A percentile compares a stretch with the other conserved stretches of the same genome.
These are phyloP conservation scores for Flaveria floridana DNA, from an alignment of 140 eudicot species.

Conservation along the genomic window DNA sequence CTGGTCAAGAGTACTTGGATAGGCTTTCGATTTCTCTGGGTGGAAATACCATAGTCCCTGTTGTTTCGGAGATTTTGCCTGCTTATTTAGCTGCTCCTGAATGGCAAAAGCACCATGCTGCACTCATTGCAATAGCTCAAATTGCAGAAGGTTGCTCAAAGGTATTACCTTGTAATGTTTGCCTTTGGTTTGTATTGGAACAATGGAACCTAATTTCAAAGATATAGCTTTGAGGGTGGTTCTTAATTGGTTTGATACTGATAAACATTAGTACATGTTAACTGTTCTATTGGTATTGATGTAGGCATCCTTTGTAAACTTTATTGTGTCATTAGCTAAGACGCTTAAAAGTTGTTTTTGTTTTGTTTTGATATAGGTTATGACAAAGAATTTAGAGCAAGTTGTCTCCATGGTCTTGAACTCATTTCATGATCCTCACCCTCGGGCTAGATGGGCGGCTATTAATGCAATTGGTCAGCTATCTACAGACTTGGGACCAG, in stretches of 20 bases:
- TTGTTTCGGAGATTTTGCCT: slow-evolving; percentile 57
- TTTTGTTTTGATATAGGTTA: slow-evolving; percentile 40
- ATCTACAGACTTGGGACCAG: slow-evolving; percentile 73
- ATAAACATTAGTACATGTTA: background rate
- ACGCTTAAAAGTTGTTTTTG: background rate
- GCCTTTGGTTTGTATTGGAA: background rate
- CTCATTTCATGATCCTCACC: slow-evolving; percentile 65
- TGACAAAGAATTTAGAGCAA: slow-evolving; percentile 66
- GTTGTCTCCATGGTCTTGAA: slow-evolving; percentile 61
- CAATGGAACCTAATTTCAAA: too few relatives aligned
- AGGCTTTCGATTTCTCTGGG: slow-evolving; percentile 62
- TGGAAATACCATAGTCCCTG: slow-evolving; percentile 65
- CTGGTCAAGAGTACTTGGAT: slow-evolving; percentile 65
- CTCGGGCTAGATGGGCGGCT: slow-evolving; percentile 79
- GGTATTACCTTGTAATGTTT: slow-evolving; percentile 34
- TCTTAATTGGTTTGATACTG: too few relatives aligned
- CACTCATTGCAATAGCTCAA: slow-evolving; percentile 69
- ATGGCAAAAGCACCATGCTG: slow-evolving; percentile 74
- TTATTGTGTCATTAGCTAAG: background rate
- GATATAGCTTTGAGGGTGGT: too few relatives aligned
- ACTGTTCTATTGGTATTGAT: background rate
- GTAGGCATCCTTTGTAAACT: background rate
- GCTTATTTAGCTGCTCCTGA: slow-evolving; percentile 58
- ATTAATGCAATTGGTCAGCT: slow-evolving; percentile 73
- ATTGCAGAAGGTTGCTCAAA: slow-evolving; percentile 75